Base-by-base conservation (phyloP, 2,329 filamentous ascomycete species). In the Calonectria naviculata region DNA sequence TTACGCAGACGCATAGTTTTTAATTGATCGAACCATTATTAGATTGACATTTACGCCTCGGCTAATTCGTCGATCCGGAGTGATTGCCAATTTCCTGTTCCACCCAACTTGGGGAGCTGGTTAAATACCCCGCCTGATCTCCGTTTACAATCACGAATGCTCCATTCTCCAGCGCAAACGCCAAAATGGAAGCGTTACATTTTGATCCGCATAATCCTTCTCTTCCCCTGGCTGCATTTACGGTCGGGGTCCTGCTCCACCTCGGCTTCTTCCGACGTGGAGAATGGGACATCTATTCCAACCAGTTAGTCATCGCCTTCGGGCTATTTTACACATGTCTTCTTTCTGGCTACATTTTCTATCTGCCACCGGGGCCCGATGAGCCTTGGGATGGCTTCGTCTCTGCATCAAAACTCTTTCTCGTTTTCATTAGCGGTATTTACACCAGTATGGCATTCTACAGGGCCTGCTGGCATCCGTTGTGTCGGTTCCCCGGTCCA, bases 401-500 rank as follows among this genome's bases (percentile, higher is more conserved):
- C 4, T 19, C 13, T 3, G 54, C 42, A 5, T 61, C 65, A 17
- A 49, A 49, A 12, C 24, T 60, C 5, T 46, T 61, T 8, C 10
- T 26, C 19, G 9, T n/a, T 5, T 36, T 67, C 21, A 1, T 49
- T 9, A 42, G 31, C 1, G 65, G 65, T 5, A 61, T 67, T 5
- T 67, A 67, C 42, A 17, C 34, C 7, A 67, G 65, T 9, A 61
- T 49, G 34, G n/a, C 7, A 8, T 19, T 38, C 15, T 67, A 61
- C 31, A 67, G 65, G 17, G 19, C 56, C 5, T 24, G 60, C 8
- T 49, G 56, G 12, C 65, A 67, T 21, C 65, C 52, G 2, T 34
- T 67, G 8, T 29, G 65, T 13, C 65, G n/a, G 8, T 70, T 70
- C n/a, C 62, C 67, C 0, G 67, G 67, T 3, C 67, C 67, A 7